Evolutionary conservation across 225 moss, liverwort and hornwort species (phyloP), one percentile per base, ranked within the genome.

Genomic region (Pleurozium schreberi): DNA sequence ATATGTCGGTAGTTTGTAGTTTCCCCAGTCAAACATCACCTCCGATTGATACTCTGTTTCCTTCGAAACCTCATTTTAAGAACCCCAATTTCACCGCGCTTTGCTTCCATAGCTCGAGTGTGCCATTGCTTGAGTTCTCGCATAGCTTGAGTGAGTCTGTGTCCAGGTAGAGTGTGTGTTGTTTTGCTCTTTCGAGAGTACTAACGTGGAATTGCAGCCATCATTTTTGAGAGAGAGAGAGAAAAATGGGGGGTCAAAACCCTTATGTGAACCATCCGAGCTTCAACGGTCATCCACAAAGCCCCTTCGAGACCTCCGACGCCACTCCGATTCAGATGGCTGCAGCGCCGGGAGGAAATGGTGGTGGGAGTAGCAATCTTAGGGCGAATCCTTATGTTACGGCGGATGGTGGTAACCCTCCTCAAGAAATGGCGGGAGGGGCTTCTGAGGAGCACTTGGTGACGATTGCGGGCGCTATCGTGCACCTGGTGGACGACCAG

Each of bases 401-500:
- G 34, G 15, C 9, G 47, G 65, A 75, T 36, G 27, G 50, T 22
- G 45, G 63, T 10, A 1, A 25, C 23, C 2, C 82, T 47, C 36
- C 40, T 52, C 82, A 58, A 34, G 38, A 12, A 30, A 22, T 6
- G 49, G 23, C 61, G 4, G 71, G 25, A 27, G 58, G 34, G 36
- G 92, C 91, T 2, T 92, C 84, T 8, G 90, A 95, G 90, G 95
- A 98, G 91, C 85, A 40, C 50, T 85, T 98, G 91, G 94, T 98
- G 30, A 92, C 88, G 23, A 88, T 98, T 42, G 86, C 93, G 50
- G 96, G 96, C 81, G 93, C 95, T n/a, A 94, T 98, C 5, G 98
- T 96, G 88, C 98, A 98, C 31, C 92, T 99, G 67, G 95, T 99
- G 74, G 96, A 99, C 71, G 94, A 96, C 49, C 91, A 97, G 63